Evolutionary conservation across 169 alveolate species (phyloP).

Genomic region (Plasmodium billcollinsi): DNA sequence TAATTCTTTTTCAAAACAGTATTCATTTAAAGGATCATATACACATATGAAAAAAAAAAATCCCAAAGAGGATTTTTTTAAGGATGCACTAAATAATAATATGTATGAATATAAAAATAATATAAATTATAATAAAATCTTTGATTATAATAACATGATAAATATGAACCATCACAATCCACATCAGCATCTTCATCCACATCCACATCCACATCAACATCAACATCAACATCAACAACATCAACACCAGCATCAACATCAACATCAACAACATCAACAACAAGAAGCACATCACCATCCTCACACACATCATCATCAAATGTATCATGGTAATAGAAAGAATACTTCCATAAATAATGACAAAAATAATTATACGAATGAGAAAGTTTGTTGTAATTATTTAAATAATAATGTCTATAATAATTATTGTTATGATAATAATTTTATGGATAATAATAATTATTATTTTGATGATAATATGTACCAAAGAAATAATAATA

Average conservation of each 20-base stretch:
- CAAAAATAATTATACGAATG: conserved; percentile 27
- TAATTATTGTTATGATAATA: conserved; percentile 28
- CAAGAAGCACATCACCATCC: neutral
- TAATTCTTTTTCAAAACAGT: conserved; percentile 11
- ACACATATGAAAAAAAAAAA: conserved; percentile 45
- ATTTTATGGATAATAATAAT: conserved; percentile 16
- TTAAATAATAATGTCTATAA: conserved; percentile 32
- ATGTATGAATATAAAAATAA: conserved; percentile 7
- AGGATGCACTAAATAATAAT: conserved; percentile 2
- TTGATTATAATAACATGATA: conserved; percentile 4
- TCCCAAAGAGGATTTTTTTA: conserved; percentile 21
- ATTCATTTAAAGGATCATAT: conserved; percentile 20
- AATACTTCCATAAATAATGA: conserved; percentile 4
- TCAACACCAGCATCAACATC: neutral
- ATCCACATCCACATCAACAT: neutral
- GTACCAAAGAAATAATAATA: conserved; percentile 20
- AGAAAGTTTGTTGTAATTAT: conserved; percentile 21
- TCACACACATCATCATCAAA: neutral
- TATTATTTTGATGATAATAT: conserved; percentile 15
- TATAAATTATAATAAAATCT: conserved; percentile 2
- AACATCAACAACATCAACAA: neutral
- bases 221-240: neutral
- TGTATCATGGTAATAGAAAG: conserved; percentile 7
- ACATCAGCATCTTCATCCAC: neutral
- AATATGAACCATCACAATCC: neutral